Evolutionary conservation across 306 rosid species (phyloP), one percentile per base, ranked within the genome.

Genomic region (Luffa aegyptiaca): DNA sequence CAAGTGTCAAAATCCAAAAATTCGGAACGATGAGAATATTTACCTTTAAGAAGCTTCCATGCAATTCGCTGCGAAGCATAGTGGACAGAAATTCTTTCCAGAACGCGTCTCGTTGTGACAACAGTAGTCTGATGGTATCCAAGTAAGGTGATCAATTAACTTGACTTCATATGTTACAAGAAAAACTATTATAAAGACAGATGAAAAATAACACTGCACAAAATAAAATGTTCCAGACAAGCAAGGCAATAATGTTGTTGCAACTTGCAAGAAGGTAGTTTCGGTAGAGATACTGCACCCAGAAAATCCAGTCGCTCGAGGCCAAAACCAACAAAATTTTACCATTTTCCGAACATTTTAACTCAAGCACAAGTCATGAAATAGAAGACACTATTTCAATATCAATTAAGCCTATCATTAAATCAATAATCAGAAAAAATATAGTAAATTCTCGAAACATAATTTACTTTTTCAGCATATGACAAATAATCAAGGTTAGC

Each of bases 21-120:
- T 35, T 48, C 1, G 52, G 58, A 80, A 63, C 71, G 74, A 31
- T 26, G 35, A 49, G 26, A 20, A 49, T 49, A 11, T 45, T 37
- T 75, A 95, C 98, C 98, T 90, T 95, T 95, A 17, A 92, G 84
- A 82, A 95, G 88, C 85, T 81, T 93, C 98, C 98, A 92, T 16
- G 98, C 97, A 90, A 83, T 86, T 80, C 84, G 84, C 84, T 78
- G 86, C 33, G 98, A 88, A 83, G 80, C 83, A 82, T 91, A 75
- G 86, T 82, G 92, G 45, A 92, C 87, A 80, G 83, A 13, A 58
- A 93, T 62, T 86, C 96, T 88, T 86, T 95, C 98, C 80, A 95
- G 83, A 84, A 95, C 53, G 45, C 97, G 87, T 80, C 90, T 86
- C 10, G 97, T 95, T 21, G 98, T 95, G 65, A 87, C 86, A 31